These are phyloP conservation scores for Wickerhamiella sorbophila DNA, from an alignment of 805 yeast species.

Conservation along the genomic window DNA sequence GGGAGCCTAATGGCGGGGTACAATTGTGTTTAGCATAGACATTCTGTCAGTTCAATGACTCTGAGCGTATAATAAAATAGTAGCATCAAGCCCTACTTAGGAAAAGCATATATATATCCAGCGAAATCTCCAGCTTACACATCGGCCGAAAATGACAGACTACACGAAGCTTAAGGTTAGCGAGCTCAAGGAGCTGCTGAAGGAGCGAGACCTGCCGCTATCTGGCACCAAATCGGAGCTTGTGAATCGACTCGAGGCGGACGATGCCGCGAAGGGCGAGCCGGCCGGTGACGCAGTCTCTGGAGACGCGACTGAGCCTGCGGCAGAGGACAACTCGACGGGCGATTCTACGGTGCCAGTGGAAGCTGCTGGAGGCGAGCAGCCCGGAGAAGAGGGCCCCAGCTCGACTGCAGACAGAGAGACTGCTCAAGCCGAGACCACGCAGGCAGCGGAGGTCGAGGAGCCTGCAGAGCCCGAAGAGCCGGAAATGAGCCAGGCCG, in stretches of 20 bases:
- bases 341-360: conserved; percentile 11
- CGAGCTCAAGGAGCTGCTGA: conserved; percentile 68
- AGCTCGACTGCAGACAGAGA: conserved; percentile 4
- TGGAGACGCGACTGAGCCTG: conserved; percentile 10
- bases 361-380: conserved; percentile 1
- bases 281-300: conserved; percentile 14
- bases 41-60: not conserved
- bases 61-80: too few species aligned
- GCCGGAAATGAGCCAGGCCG: conserved; percentile 41
- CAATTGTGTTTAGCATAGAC: not conserved
- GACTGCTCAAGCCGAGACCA: conserved; percentile 14
- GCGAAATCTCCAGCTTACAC: too few species aligned
- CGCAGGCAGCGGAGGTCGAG: conserved; percentile 15
- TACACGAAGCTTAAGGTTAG: conserved; percentile 36
- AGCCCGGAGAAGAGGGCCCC: conserved; percentile 7
- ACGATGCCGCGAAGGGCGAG: conserved; percentile 28
- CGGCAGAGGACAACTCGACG: conserved; percentile 14
- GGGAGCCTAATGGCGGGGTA: too few species aligned
- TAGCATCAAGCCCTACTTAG: too few species aligned
- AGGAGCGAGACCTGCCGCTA: conserved; percentile 47
- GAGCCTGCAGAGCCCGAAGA: conserved; percentile 13
- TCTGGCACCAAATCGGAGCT: conserved; percentile 76
- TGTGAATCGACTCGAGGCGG: conserved; percentile 45
- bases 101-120: too few species aligned
- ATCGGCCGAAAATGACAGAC: conserved; percentile 1